Percentiles rank a stretch among this genome's conserved stretches.
These are phyloP conservation scores for Stromatinia cepivora DNA, from an alignment of 2,329 filamentous ascomycete species.

Conservation along the genomic window DNA sequence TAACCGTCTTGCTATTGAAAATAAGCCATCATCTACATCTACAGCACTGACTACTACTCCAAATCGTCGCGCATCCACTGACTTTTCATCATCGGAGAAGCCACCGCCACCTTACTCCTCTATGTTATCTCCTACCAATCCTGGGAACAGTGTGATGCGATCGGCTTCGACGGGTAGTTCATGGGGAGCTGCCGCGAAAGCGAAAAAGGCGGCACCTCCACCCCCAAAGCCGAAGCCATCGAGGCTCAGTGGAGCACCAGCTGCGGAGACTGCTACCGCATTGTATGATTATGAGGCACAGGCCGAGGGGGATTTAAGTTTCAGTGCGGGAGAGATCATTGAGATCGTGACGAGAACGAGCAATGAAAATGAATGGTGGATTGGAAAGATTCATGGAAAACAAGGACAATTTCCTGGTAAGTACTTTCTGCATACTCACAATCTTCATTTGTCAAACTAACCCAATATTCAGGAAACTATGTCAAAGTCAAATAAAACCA, in stretches of 20 bases:
- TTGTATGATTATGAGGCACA: constrained; percentile 96
- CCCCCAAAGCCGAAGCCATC: constrained; percentile 81
- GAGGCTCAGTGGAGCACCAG: constrained; percentile 63
- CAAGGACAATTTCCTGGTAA: constrained; percentile 93
- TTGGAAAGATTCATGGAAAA: constrained; percentile 74
- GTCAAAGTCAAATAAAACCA: constrained; percentile 45
- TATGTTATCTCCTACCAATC: constrained; percentile 36
- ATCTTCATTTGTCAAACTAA: constrained; percentile 25
- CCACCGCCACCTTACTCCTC: constrained; percentile 70
- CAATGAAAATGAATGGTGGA: constrained; percentile 98
- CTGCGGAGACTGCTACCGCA: constrained; percentile 79
- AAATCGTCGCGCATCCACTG: constrained; percentile 43
- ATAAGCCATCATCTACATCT: constrained; percentile 28
- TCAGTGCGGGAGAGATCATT: constrained; percentile 83
- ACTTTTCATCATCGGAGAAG: constrained; percentile 51
- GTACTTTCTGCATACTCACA: constrained; percentile 35
- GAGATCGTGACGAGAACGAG: constrained; percentile 81
- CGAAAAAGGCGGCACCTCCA: constrained; percentile 64
- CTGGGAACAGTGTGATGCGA: constrained; percentile 41
- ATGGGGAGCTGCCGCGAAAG: constrained; percentile 59
- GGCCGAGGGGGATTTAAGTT: constrained; percentile 90
- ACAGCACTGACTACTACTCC: constrained; percentile 38
- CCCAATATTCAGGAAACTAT: constrained; percentile 49
- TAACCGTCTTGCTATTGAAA: constrained; percentile 31
- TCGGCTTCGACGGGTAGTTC: constrained; percentile 46